Base-by-base conservation (phyloP, 1,284 basidiomycete genomes). In the Apiotrichum sp. region DNA sequence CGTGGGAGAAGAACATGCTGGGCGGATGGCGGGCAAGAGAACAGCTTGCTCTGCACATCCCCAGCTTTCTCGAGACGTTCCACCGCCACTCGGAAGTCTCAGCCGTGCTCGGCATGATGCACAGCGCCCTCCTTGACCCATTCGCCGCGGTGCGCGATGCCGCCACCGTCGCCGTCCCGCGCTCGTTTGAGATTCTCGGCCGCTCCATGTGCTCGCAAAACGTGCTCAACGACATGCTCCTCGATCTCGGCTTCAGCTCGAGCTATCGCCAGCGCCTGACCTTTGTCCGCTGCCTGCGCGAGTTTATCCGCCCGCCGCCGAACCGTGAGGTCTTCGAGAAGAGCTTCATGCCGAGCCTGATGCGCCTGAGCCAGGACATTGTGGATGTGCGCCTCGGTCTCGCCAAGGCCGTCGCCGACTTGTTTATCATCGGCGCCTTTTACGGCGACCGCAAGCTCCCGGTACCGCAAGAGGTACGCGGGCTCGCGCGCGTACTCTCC, bases 381-480 rank as follows among this genome's bases (percentile, higher is more conserved):
- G 79, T 90, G 49, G 92, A 93, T 65, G 91, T 98, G 47, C 83
- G 92, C 44, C 89, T 97, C 56, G 86, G 84, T 6, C 80, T 93
- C 2, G 86, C 92, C 11, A 82, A 71, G 44, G 65, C 65, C 39
- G 58, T 75, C 16, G 67, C 64, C 0, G 65, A 68, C 50, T 62
- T 77, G 4, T 76, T 73, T 46, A 64, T 65, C 14, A 58, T 69
- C 14, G 70, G 72, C 14, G 67, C 63, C 9, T 66, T 65, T 53
- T 75, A 75, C 56, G 67, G 62, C 39, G 60, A 67, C 35, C 54
- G 57, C 16, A 47, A 50, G 2, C 49, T 57, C 1, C 50, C 58
- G 7, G 59, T 72, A 1, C 69, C 71, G 0, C 22, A 55, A 32
- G 54, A 52, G 32, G 66, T 76, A 13, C 60, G 53, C 35, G 53